A percentile compares a stretch with the other conserved stretches of the same genome.
Conservation (phyloP, 768 basidiomycete genomes). For the Tricholomella constricta region DNA sequence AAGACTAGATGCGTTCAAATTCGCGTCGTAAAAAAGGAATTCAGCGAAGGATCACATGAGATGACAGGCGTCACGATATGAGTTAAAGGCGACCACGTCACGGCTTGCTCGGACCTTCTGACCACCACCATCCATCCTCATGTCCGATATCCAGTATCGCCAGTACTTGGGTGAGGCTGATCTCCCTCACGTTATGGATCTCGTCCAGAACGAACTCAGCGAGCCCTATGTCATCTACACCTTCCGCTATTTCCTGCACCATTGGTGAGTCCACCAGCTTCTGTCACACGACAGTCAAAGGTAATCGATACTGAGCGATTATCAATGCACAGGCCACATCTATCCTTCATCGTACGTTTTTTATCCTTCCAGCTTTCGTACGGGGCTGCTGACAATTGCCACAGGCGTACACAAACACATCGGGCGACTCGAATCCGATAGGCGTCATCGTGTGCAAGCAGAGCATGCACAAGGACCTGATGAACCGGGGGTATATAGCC, state of each 20-base stretch:
- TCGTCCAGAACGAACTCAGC: conserved; percentile 90
- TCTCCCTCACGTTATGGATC: conserved; percentile 78
- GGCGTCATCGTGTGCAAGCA: conserved; percentile 98
- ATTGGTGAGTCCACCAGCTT: conserved; percentile 67
- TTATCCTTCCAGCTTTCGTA: background rate
- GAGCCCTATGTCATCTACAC: conserved; percentile 98
- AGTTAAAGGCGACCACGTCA: conserved; percentile 7
- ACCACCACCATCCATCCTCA: conserved; percentile 18
- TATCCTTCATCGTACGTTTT: conserved; percentile 70
- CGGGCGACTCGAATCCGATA: conserved; percentile 56
- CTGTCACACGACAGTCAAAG: conserved; percentile 33
- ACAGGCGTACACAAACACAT: conserved; percentile 60
- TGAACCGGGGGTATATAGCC: conserved; percentile 94
- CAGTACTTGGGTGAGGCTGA: conserved; percentile 77
- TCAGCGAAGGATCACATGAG: conserved; percentile 9
- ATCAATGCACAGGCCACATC: conserved; percentile 72
- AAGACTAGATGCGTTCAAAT: too few species aligned
- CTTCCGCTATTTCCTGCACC: conserved; percentile 94
- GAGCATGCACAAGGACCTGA: conserved; percentile 73
- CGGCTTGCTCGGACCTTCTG: conserved; percentile 1
- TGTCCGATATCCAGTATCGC: conserved; percentile 61
- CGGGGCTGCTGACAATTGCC: background rate
- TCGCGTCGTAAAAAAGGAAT: background rate
- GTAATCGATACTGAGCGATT: conserved; percentile 16
- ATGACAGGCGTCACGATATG: conserved; percentile 2